Base-by-base conservation (phyloP, 163 green algal species). In the Picocystis sp. region DNA sequence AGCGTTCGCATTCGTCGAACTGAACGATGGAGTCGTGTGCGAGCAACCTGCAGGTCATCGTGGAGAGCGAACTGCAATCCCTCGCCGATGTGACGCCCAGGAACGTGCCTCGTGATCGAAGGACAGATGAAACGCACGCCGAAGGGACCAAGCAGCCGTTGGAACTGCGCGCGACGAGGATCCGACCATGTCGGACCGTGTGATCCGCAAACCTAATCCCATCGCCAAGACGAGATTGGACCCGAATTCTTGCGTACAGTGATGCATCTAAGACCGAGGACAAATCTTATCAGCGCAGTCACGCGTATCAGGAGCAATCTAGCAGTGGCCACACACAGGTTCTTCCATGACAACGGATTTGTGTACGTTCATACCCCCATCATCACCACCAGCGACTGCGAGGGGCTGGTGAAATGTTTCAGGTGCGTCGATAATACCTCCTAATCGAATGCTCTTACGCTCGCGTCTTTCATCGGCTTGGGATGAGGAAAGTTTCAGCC, bases 381-480 rank as follows among this genome's bases (percentile, higher is more conserved):
- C 58, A 83, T 99, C 58, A 97, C 91, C 3, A 74, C 80, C 42
- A 78, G 64, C 35, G 91, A 99, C 66, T 94, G 83, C 64, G 91
- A 99, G 69, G 91, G 91, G 25, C 91, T 17, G 91, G 91, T 12
- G 91, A 99, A 75, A 92, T 96, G 83, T 99, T 99, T 74, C 85
- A 95, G 78, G 85, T 87, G 29, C 29, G 21, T 50, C 5, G 21
- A 8, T n/a, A n/a, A n/a, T n/a, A n/a, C n/a, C n/a, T n/a, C n/a
- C n/a, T n/a, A n/a, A n/a, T n/a, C n/a, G n/a, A n/a, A n/a, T n/a
- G n/a, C n/a, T n/a, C n/a, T n/a, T n/a, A n/a, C n/a, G n/a, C n/a
- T n/a, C n/a, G n/a, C n/a, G n/a, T n/a, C 8, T 38, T 38, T 38
- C 29, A 38, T 8, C 3, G 29, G 29, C 29, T 38, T 38, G 29